Conservation (phyloP, 2,329 filamentous ascomycete species). For the Podosphaera fusca region DNA sequence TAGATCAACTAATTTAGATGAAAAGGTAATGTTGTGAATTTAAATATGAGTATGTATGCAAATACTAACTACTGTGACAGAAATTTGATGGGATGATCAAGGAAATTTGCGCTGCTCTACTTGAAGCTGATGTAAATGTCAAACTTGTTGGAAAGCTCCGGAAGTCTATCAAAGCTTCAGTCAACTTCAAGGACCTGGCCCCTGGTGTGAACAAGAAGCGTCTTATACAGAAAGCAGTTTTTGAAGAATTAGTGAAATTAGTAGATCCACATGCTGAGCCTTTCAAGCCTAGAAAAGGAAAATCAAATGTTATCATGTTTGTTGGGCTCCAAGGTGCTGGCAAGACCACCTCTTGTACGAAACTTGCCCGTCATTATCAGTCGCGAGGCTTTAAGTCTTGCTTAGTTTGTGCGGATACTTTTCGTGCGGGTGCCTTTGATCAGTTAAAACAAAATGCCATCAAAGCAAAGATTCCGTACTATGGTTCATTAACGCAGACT, state of each 20-base stretch:
- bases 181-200: constrained; percentile 88
- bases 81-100: constrained; percentile 97
- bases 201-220: constrained; percentile 94
- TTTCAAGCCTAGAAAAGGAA: constrained; percentile 93
- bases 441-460: constrained; percentile 97
- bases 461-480: constrained; percentile 98
- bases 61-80: constrained; percentile 20
- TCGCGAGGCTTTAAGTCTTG: constrained; percentile 81
- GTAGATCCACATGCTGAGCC: constrained; percentile 89
- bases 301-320: constrained; percentile 96
- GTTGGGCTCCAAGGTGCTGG: constrained; percentile 92
- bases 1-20: constrained; percentile 76
- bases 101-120: constrained; percentile 84
- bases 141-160: constrained; percentile 75
- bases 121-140: constrained; percentile 90
- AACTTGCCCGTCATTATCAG: constrained; percentile 85
- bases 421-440: constrained; percentile 93
- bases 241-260: constrained; percentile 84
- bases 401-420: constrained; percentile 91
- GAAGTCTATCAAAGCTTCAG: constrained; percentile 71
- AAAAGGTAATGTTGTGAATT: constrained; percentile 41
- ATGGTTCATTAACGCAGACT: constrained; percentile 85
- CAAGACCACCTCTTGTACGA: constrained; percentile 96
- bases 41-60: constrained; percentile 3
- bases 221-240: constrained; percentile 91